Evolutionary conservation across 257 asterid genomes (phyloP).

Genomic region (Parsonsia alboflavescens): DNA sequence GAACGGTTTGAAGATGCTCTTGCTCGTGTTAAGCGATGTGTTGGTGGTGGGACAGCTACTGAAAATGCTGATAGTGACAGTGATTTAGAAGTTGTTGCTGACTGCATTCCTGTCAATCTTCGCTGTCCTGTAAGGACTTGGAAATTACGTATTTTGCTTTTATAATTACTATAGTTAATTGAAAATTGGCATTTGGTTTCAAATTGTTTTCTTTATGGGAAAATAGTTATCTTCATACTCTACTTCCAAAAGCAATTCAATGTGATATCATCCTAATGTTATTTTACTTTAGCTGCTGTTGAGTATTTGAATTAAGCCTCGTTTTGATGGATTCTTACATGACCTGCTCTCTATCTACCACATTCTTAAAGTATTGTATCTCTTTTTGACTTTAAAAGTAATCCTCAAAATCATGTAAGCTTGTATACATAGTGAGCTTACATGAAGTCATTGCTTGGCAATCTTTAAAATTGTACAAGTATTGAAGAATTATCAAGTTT

Average conservation of each 20-base stretch:
- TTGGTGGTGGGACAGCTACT: constrained; percentile 80
- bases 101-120: constrained; percentile 84
- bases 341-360: background rate
- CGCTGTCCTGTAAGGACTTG: constrained; percentile 88
- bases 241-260: background rate
- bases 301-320: background rate
- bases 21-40: constrained; percentile 52
- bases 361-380: background rate
- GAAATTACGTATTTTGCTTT: constrained; percentile 11
- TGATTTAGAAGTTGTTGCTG: constrained; percentile 98
- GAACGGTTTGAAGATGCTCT: constrained; percentile 91
- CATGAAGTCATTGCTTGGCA: background rate
- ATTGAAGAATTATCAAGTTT: too few species aligned
- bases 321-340: background rate
- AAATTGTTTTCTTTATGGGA: background rate
- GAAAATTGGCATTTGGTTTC: background rate
- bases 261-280: background rate
- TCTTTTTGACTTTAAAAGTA: background rate
- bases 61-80: constrained; percentile 98
- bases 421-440: background rate
- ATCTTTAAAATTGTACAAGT: background rate
- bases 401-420: background rate
- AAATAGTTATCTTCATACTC: background rate
- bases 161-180: background rate
- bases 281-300: background rate